Base-by-base conservation (phyloP, 176 grass and related monocot genomes). In the Pharus latifolius region DNA sequence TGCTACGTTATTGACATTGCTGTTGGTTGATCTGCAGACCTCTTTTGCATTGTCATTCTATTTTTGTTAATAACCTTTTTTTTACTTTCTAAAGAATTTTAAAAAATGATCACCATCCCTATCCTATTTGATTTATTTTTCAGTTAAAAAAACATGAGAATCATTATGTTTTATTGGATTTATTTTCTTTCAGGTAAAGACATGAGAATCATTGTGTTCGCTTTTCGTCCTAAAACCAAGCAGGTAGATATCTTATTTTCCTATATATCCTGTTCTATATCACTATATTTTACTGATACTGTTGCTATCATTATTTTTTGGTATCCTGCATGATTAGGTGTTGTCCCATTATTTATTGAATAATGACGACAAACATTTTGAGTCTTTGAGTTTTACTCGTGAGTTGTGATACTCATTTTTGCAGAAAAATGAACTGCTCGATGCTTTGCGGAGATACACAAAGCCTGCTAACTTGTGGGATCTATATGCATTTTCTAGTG, bases 401-500 rank as follows among this genome's bases (percentile, higher is more conserved):
- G n/a, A n/a, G n/a, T n/a, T 61, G 13, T 34, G 51, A 56, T 56
- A 7, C 63, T 74, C 78, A 13, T 78, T 33, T 65, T 83, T 80
- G 49, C 87, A 98, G 95, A 98, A 78, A 88, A 84, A 81, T 73
- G 81, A 81, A 47, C 81, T 98, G 28, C 65, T 88, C 26, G 87
- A 98, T 25, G 82, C 84, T 50, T 82, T 98, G 73, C 79, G 80
- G 77, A 84, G 72, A 88, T 83, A 51, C 42, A 84, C 67, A 60
- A 98, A 94, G 49, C 95, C 90, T 59, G 26, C 78, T 71, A 48
- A 85, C 71, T 55, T 98, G 41, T 83, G 72, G 87, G 95, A 98
- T 40, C 75, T 98, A 34, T 98, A 93, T 78, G 76, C 90, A 41
- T 90, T 98, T 85, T 68, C 76, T 56, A 93, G 87, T 65, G 95